phyloP scores from a whole-genome alignment of 2,329 filamentous ascomycete genomes.

The Sporothrix luriei region DNA sequence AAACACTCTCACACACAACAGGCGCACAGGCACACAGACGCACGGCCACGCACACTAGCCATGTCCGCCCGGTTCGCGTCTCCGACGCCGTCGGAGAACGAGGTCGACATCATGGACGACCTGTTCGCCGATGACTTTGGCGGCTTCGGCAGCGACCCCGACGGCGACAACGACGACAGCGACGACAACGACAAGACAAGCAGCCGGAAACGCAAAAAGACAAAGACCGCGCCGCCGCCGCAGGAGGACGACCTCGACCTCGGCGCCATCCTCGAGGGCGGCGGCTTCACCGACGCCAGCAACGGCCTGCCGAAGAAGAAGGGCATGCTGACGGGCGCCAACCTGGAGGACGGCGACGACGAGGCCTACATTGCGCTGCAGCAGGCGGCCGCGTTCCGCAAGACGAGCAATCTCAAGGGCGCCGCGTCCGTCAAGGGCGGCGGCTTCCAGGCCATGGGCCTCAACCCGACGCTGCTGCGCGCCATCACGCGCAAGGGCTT shows the following conservation, averaged over 20 bases:
- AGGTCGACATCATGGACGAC: constrained; percentile 83
- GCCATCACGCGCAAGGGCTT: constrained; percentile 94
- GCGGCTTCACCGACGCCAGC: constrained; percentile 48
- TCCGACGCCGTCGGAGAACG: constrained; percentile 82
- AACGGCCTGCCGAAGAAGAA: constrained; percentile 18
- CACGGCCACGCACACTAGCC: neutral
- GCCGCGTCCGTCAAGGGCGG: constrained; percentile 91
- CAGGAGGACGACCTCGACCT: constrained; percentile 58
- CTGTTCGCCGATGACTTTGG: constrained; percentile 61
- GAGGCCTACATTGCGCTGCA: constrained; percentile 88
- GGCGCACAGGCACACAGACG: neutral
- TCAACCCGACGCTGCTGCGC: constrained; percentile 81
- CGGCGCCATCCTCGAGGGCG: constrained; percentile 62
- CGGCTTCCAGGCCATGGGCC: constrained; percentile 93
- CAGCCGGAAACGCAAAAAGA: constrained; percentile 39
- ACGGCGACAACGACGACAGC: constrained; percentile 49
- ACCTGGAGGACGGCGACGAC: constrained; percentile 67
- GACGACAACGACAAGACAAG: constrained; percentile 44
- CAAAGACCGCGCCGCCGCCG: constrained; percentile 36
- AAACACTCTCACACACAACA: neutral
- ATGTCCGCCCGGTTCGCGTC: constrained; percentile 78
- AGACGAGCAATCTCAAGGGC: constrained; percentile 77
- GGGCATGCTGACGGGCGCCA: constrained; percentile 49
- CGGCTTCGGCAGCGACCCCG: constrained; percentile 52
- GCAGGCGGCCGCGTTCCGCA: constrained; percentile 85